Evolutionary conservation across 768 basidiomycete species (phyloP).

Genomic region (Sporobolomyces roseus): DNA sequence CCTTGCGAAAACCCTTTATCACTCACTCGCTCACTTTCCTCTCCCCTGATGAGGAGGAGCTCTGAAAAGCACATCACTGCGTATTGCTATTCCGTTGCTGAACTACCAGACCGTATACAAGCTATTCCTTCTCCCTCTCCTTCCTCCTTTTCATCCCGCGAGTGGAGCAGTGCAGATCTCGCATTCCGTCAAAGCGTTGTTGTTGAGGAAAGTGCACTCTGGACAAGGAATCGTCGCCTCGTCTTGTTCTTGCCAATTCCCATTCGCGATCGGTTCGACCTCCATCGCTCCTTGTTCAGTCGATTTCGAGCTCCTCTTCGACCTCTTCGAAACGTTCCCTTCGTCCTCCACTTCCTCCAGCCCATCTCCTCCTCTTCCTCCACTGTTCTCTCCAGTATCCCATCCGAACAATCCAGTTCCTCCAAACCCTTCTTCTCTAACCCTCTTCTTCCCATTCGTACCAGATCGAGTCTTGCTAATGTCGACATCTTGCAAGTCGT

Average conservation of each 20-base stretch:
- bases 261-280: too few relatives aligned
- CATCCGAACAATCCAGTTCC: conserved; percentile 10
- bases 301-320: neutral
- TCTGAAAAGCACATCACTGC: too few relatives aligned
- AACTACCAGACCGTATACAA: too few relatives aligned
- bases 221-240: neutral
- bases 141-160: neutral
- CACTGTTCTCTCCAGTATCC: neutral
- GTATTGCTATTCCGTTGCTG: too few relatives aligned
- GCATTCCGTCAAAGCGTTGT: conserved; percentile 2
- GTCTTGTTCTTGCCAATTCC: neutral
- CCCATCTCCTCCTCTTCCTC: neutral
- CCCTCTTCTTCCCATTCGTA: conserved; percentile 12
- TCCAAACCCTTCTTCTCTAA: conserved; percentile 37
- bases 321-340: neutral
- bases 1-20: too few relatives aligned
- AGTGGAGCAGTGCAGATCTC: conserved; percentile 18
- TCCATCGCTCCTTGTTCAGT: conserved; percentile 14
- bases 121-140: too few relatives aligned
- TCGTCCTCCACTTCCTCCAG: neutral
- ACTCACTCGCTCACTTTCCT: too few relatives aligned
- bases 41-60: too few relatives aligned
- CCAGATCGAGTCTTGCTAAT: neutral
- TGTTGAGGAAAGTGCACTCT: conserved; percentile 32
- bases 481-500: conserved; percentile 43